Percentiles rank a stretch among this genome's conserved stretches.
phyloP scores from a whole-genome alignment of 2,329 filamentous ascomycete genomes.

The Calycina marina region DNA sequence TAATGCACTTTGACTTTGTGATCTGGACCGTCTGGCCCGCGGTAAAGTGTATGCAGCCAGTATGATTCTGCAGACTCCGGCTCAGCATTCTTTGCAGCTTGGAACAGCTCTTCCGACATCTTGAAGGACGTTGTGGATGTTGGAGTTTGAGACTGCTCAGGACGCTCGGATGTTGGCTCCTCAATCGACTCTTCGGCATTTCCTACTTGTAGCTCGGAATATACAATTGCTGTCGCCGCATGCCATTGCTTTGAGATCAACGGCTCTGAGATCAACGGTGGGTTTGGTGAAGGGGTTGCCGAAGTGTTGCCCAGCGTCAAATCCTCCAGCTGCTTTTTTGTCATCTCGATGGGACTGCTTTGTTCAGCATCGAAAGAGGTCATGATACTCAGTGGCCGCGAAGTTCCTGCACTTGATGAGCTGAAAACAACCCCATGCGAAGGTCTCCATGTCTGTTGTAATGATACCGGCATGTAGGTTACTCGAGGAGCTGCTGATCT shows the following conservation, averaged over 20 bases:
- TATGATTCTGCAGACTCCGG: constrained; percentile 34
- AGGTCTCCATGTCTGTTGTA: constrained; percentile 24
- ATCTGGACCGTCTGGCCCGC: constrained; percentile 29
- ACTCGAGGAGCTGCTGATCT: too few species aligned
- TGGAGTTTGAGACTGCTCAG: constrained; percentile 22
- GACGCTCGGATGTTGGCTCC: constrained; percentile 10
- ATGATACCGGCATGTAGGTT: too few species aligned
- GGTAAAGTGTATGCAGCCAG: constrained; percentile 59
- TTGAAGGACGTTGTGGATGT: constrained; percentile 29
- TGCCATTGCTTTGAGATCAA: too few species aligned
- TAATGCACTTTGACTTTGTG: constrained; percentile 59
- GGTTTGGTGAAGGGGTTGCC: too few species aligned
- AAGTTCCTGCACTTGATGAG: constrained; percentile 3
- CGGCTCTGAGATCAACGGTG: too few species aligned
- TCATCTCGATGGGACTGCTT: too few species aligned
- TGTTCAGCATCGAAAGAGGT: background rate
- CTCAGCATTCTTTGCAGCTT: constrained; percentile 31
- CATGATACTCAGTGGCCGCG: constrained; percentile 11
- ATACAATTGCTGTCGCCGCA: too few species aligned
- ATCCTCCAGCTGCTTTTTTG: too few species aligned
- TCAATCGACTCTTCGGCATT: too few species aligned
- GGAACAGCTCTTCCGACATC: constrained; percentile 31
- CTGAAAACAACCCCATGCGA: constrained; percentile 27
- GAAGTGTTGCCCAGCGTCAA: too few species aligned
- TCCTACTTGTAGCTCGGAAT: too few species aligned